phyloP scores from a whole-genome alignment of 176 grass and related monocot genomes.

The Secale cereale region DNA sequence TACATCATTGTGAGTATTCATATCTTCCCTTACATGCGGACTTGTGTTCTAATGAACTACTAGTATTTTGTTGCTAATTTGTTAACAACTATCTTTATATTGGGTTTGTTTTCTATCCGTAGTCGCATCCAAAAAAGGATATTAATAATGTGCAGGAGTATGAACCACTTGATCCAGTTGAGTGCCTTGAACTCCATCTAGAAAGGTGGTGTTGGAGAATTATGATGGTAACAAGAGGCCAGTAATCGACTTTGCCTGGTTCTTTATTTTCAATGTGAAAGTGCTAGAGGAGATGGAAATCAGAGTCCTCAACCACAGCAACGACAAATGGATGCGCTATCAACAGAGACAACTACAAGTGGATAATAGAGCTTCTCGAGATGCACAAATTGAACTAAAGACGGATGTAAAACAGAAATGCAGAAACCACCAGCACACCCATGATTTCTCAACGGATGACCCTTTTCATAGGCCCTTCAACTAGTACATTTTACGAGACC shows the following conservation, averaged over 20 bases:
- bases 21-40: background rate
- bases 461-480: background rate
- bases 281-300: background rate
- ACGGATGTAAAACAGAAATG: too few species aligned
- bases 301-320: background rate
- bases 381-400: background rate
- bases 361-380: background rate
- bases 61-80: background rate
- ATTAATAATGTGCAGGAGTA: background rate
- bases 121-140: background rate
- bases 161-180: background rate
- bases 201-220: background rate
- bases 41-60: background rate
- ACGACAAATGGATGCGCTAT: background rate
- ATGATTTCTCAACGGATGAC: background rate
- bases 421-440: background rate
- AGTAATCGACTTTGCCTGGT: background rate
- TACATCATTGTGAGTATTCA: background rate
- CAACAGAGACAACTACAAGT: background rate
- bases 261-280: background rate
- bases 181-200: background rate
- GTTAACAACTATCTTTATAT: background rate
- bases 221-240: background rate
- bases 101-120: background rate
- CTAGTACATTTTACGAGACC: too few species aligned